Evolutionary conservation across 2,329 filamentous ascomycete species (phyloP), one percentile per base, ranked within the genome.

Genomic region (Leptodontidium sp.): DNA sequence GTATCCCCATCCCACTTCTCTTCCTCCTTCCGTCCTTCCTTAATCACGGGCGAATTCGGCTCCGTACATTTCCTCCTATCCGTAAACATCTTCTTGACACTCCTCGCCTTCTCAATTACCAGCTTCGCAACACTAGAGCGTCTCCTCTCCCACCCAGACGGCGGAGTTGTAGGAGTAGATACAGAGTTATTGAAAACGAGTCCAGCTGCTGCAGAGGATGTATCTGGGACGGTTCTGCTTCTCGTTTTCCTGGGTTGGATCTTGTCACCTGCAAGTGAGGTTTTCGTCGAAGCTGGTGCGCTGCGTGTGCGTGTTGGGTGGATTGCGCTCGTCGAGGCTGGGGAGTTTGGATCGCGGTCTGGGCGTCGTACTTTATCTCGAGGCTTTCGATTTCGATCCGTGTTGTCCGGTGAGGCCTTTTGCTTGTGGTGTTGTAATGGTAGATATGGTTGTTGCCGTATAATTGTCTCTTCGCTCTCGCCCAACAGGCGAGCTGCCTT

Each of bases 401-500:
- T 15, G 26, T 29, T 12, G 50, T 15, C 24, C 15, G 50, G 24
- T 29, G 26, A 53, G 24, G 24, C 50, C 29, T 53, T 26, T 21
- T 15, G 50, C 8, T 4, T 29, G 50, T 26, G 32, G 17, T 35
- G 32, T 6, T 24, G 17, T 17, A 24, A 4, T 9, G 35, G 21
- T 15, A 26, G 40, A 14, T 43, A 45, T 59, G 21, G 5, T 29
- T 43, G 38, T 21, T 40, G 35, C 8, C 11, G n/a, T 43, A 8
- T 5, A 14, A 45, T 12, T 29, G 5, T 24, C 14, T 45, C 38
- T 29, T 59, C 38, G n/a, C 21, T 59, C 12, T 26, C 21, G 4
- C 57, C 57, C 21, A 59, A 11, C 5, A 59, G 17, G 14, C 21
- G 38, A 43, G 57, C 40, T 59, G 21, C 57, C 21, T 59, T 45